Percentiles rank a stretch among this genome's conserved stretches.
Conservation (phyloP, 164 flowering plant species). For the Tinospora cordifolia region DNA sequence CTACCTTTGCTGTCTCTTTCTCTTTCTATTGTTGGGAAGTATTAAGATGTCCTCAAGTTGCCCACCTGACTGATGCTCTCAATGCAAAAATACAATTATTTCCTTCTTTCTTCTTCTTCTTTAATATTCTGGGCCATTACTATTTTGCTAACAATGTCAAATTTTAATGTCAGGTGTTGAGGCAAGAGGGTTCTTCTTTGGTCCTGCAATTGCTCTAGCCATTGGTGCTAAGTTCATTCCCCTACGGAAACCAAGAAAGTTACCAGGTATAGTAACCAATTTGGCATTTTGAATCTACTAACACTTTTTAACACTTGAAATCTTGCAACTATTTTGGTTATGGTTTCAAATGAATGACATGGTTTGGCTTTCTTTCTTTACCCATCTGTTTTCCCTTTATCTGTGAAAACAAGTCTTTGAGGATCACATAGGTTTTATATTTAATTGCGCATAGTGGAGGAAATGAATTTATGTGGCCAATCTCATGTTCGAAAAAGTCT, state of each 20-base stretch:
- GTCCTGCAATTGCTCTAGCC: conserved; percentile 83
- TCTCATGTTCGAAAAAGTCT: too few relatives aligned
- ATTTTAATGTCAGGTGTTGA: conserved; percentile 55
- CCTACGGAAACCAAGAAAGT: conserved; percentile 70
- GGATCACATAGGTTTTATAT: too few relatives aligned
- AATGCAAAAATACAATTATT: not conserved
- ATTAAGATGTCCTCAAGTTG: too few relatives aligned
- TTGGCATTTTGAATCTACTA: not conserved
- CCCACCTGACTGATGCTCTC: not conserved
- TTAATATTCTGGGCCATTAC: not conserved
- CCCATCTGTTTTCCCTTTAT: too few relatives aligned
- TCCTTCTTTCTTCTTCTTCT: not conserved
- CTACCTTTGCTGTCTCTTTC: too few relatives aligned
- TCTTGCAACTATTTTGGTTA: not conserved
- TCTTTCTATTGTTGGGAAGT: too few relatives aligned
- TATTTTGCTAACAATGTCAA: not conserved
- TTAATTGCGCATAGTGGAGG: too few relatives aligned
- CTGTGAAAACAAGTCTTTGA: too few relatives aligned
- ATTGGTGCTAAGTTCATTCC: conserved; percentile 96
- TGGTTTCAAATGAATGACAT: not conserved
- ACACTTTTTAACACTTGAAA: not conserved
- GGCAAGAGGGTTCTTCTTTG: conserved; percentile 98
- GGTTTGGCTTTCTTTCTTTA: not conserved
- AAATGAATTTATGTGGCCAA: too few relatives aligned
- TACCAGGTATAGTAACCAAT: conserved; percentile 53